Evolutionary conservation across 1,284 basidiomycete genomes (phyloP).

Genomic region (Xerocomus minutiporus): DNA sequence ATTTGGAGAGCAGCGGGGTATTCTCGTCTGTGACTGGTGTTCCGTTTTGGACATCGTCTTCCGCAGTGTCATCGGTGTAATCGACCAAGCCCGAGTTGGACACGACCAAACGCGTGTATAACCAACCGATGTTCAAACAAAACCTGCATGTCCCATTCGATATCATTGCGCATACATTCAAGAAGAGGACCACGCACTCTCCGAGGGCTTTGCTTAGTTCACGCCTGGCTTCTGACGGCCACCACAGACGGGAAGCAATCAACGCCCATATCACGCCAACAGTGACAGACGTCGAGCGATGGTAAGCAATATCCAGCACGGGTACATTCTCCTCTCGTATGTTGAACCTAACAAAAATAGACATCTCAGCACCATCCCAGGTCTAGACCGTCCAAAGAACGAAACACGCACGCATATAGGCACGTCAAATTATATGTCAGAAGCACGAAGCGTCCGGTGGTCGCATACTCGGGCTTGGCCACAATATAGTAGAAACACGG

Average conservation of each 20-base stretch:
- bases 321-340: constrained; percentile 65
- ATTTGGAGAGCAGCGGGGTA: constrained; percentile 37
- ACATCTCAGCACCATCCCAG: background rate
- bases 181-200: constrained; percentile 54
- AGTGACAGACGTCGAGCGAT: constrained; percentile 79
- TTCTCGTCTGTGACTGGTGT: constrained; percentile 25
- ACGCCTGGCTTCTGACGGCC: constrained; percentile 89
- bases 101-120: constrained; percentile 76
- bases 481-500: constrained; percentile 94
- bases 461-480: constrained; percentile 72
- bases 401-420: constrained; percentile 64
- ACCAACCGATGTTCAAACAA: constrained; percentile 78
- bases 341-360: constrained; percentile 65
- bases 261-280: constrained; percentile 88
- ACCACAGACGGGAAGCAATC: constrained; percentile 85
- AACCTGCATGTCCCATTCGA: constrained; percentile 45
- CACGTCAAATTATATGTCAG: constrained; percentile 90
- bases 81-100: constrained; percentile 65
- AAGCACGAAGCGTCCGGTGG: constrained; percentile 83
- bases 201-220: constrained; percentile 83
- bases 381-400: background rate
- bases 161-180: background rate
- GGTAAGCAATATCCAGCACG: constrained; percentile 69
- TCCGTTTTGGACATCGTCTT: constrained; percentile 18
- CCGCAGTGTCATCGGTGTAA: constrained; percentile 30